Percentiles rank a stretch among this genome's conserved stretches.
phyloP scores from a whole-genome alignment of 2,329 filamentous ascomycete species.

The Penicillium sp. region DNA sequence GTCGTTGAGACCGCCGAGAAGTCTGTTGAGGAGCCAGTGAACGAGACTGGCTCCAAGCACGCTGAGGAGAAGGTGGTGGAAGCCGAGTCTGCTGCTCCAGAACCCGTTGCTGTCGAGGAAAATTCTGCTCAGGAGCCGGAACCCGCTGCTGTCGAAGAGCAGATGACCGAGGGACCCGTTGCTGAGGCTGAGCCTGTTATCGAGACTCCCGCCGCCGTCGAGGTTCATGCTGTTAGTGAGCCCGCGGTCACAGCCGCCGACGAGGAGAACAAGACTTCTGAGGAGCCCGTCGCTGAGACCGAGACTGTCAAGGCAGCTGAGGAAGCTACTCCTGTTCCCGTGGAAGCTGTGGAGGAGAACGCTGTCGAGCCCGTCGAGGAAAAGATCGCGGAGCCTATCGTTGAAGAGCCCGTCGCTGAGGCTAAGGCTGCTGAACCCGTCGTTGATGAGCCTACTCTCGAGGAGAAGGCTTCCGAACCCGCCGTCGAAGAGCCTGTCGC shows the following conservation, averaged over 20 bases:
- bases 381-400: background rate
- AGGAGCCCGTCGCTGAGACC: constrained; percentile 1
- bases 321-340: constrained; percentile 1
- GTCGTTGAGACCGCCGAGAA: constrained; percentile 5
- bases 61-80: constrained; percentile 10
- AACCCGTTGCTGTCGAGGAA: constrained; percentile 4
- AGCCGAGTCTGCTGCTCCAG: constrained; percentile 4
- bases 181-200: background rate
- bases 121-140: constrained; percentile 11
- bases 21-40: background rate
- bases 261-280: constrained; percentile 3
- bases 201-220: constrained; percentile 3
- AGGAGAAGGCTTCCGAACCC: constrained; percentile 6
- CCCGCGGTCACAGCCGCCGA: constrained; percentile 1
- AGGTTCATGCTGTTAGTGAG: constrained; percentile 1
- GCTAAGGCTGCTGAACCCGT: background rate
- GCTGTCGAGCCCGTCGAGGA: constrained; percentile 8
- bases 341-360: constrained; percentile 5
- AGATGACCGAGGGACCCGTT: background rate
- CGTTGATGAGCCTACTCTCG: background rate
- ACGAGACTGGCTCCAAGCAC: background rate
- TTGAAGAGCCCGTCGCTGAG: too few species aligned
- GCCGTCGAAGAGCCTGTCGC: background rate
- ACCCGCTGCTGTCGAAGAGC: constrained; percentile 1
- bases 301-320: background rate